phyloP scores from a whole-genome alignment of 108 stramenopile species.

The Pseudonitzschia multiseries region DNA sequence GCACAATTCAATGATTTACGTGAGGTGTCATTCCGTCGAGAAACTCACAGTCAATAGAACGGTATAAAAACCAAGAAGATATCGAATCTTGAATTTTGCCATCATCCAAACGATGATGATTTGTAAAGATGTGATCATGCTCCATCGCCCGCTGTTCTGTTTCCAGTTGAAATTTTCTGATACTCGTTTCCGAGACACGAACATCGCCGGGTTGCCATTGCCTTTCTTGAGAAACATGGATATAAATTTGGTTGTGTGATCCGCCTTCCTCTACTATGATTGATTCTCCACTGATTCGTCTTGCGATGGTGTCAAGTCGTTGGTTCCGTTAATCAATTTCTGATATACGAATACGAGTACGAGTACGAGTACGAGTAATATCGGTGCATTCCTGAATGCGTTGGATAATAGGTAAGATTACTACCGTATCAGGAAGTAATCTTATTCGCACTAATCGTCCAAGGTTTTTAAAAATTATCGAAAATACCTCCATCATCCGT shows the following conservation, averaged over 20 bases:
- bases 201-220: not conserved
- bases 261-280: not conserved
- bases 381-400: too few species aligned
- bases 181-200: not conserved
- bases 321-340: too few species aligned
- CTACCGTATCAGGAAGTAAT: too few species aligned
- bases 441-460: too few species aligned
- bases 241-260: not conserved
- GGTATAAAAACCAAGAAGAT: constrained; percentile 6
- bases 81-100: constrained; percentile 7
- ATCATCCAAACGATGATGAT: not conserved
- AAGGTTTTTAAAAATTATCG: not conserved
- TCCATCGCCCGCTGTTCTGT: not conserved
- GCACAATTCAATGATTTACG: not conserved
- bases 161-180: not conserved
- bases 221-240: not conserved
- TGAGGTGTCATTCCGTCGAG: not conserved
- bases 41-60: constrained; percentile 6
- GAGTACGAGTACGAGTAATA: too few species aligned
- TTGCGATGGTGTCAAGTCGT: too few species aligned
- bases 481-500: not conserved
- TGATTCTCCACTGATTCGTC: too few species aligned
- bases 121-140: not conserved
- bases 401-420: too few species aligned
- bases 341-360: too few species aligned